phyloP scores from a whole-genome alignment of 768 basidiomycete species.

The Psilocybe azurescens region DNA sequence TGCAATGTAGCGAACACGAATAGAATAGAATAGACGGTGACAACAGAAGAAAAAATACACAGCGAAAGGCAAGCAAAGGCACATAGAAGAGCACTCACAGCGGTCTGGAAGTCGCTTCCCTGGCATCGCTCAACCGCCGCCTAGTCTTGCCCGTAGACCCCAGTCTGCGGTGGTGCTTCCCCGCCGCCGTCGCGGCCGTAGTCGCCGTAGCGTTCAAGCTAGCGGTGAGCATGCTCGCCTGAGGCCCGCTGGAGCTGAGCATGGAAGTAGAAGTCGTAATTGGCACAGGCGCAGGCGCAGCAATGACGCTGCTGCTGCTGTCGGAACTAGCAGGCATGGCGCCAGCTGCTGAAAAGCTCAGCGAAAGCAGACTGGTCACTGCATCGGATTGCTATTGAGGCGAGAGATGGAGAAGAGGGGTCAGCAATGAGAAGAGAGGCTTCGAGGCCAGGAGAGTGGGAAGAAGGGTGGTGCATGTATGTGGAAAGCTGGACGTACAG shows the following conservation, averaged over 20 bases:
- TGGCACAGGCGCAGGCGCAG: slow-evolving; percentile 9
- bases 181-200: slow-evolving; percentile 32
- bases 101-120: slow-evolving; percentile 76
- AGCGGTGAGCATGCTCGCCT: slow-evolving; percentile 11
- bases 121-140: slow-evolving; percentile 77
- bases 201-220: slow-evolving; percentile 26
- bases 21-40: not conserved
- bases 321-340: slow-evolving; percentile 45
- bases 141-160: slow-evolving; percentile 74
- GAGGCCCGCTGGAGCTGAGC: slow-evolving; percentile 6
- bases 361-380: slow-evolving; percentile 67
- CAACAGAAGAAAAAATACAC: slow-evolving; percentile 8
- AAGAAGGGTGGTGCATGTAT: not conserved
- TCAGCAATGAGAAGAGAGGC: not conserved
- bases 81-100: slow-evolving; percentile 54
- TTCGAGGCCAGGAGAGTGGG: not conserved
- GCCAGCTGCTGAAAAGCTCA: slow-evolving; percentile 64
- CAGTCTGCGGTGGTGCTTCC: slow-evolving; percentile 68
- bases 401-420: slow-evolving; percentile 1
- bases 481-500: slow-evolving; percentile 14
- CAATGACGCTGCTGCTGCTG: not conserved
- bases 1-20: too few relatives aligned
- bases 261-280: not conserved
- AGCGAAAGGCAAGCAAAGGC: slow-evolving; percentile 7
- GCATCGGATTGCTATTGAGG: slow-evolving; percentile 43